A percentile compares a stretch with the other conserved stretches of the same genome.
Conservation (phyloP, 306 rosid genomes). For the Vicia villosa region DNA sequence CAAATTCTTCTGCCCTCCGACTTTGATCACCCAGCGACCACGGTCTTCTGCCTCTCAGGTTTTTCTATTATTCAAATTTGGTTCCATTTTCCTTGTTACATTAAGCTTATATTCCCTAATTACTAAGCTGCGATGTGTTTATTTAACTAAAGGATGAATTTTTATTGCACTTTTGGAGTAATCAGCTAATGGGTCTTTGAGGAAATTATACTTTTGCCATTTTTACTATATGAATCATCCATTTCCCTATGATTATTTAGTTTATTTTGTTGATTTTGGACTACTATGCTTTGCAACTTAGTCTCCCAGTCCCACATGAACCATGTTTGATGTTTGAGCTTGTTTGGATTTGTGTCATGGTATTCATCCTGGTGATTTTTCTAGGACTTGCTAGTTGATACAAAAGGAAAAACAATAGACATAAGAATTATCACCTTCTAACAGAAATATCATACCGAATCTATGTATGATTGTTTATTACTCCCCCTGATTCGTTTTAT, state of each 20-base stretch:
- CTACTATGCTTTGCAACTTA: background rate
- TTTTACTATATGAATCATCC: background rate
- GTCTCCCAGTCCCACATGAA: background rate
- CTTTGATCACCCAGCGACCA: conserved; percentile 16
- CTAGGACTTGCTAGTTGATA: background rate
- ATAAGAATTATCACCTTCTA: background rate
- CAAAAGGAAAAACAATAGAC: background rate
- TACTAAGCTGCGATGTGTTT: background rate
- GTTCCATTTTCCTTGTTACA: background rate
- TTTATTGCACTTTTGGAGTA: background rate
- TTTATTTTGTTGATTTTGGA: no score
- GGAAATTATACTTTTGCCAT: background rate
- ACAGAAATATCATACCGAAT: conserved; percentile 5
- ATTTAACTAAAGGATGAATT: background rate
- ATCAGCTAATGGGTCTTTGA: background rate
- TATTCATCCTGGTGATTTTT: background rate
- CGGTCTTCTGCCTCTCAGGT: conserved; percentile 43
- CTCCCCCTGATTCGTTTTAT: background rate
- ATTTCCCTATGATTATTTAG: background rate
- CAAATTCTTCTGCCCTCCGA: background rate
- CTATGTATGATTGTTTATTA: background rate
- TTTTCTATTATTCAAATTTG: background rate
- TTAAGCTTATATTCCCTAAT: background rate
- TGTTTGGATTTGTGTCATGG: conserved; percentile 5
- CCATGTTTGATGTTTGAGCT: background rate